phyloP scores from a whole-genome alignment of 2,329 filamentous ascomycete genomes.

The Apiospora rasikravindrae region DNA sequence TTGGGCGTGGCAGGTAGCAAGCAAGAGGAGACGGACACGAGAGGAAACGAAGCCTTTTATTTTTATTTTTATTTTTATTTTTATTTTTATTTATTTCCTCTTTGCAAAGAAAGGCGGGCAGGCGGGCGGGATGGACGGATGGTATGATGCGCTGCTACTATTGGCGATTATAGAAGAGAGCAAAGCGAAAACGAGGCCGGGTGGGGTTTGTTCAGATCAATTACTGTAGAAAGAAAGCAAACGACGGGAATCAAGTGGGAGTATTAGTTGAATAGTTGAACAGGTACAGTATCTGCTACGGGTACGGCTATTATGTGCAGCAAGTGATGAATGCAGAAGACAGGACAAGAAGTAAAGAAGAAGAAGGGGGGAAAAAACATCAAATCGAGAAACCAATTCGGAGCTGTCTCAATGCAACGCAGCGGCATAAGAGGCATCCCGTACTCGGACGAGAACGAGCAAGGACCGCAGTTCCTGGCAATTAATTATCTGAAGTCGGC shows the following conservation, averaged over 20 bases:
- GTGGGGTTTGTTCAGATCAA: background rate
- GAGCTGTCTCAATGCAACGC: background rate
- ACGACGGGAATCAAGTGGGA: background rate
- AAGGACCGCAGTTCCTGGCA: background rate
- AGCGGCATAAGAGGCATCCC: background rate
- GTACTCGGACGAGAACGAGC: background rate
- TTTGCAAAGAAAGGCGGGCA: conserved; percentile 7
- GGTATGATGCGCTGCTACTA: background rate
- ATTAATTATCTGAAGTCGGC: background rate
- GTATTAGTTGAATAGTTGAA: background rate
- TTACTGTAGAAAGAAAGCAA: background rate
- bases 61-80: too few relatives aligned
- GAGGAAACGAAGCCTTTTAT: background rate
- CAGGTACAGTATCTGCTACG: background rate
- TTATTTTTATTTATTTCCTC: too few relatives aligned
- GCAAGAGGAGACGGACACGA: too few relatives aligned
- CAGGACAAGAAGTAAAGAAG: too few relatives aligned
- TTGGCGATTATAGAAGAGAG: background rate
- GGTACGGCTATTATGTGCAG: background rate
- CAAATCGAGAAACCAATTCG: background rate
- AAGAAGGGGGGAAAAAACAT: too few relatives aligned
- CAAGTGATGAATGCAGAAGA: background rate
- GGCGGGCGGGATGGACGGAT: background rate
- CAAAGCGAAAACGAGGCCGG: background rate
- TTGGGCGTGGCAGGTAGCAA: background rate